Base-by-base conservation (phyloP, 768 basidiomycete species). In the Boletus bicolor region DNA sequence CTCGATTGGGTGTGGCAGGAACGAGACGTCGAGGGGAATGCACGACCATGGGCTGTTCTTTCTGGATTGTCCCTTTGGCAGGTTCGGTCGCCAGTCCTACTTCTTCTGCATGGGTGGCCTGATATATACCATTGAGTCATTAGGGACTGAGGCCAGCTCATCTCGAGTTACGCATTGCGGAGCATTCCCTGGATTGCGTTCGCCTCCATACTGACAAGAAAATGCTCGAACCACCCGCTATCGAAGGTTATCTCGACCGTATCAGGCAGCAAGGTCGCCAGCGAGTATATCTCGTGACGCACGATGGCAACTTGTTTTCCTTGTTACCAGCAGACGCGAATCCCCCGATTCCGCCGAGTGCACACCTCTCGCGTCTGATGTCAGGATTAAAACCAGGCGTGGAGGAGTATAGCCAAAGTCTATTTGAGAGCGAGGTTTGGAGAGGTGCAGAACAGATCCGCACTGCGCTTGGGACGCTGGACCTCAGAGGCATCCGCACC, bases 1-100 rank as follows among this genome's bases (percentile, higher is more conserved):
- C 68, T 98, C 45, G 94, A 98, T 65, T 98, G 95, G 95, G 76
- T 94, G 28, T 87, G 87, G 80, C 77, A 85, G 37, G 79, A 84
- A n/a, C 75, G 79, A 26, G 87, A 89, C 60, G 75, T 87, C 0
- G 76, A 82, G 35, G 89, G 84, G 10, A 75, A 79, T 48, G 61
- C 70, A 21, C 77, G 93, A 44, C 77, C 79, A 26, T 93, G 89
- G 88, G 79, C 81, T 1, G 82, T 92, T 3, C 69, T 96, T 10
- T 88, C 82, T 58, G 93, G 92, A 34, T 61, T 95, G 39, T 84
- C 89, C 10, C 76, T 91, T 59, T 78, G 78, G 58, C 83, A 89
- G 76, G 93, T 87, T 66, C 57, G 77, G 71, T 17, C 32, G 11
- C 28, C 12, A 36, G 17, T 48, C 8, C 17, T 49, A 11, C 14